A percentile compares a stretch with the other conserved stretches of the same genome.
phyloP scores from a whole-genome alignment of 192 early-diverging fungal species.

The Endogone sp. region DNA sequence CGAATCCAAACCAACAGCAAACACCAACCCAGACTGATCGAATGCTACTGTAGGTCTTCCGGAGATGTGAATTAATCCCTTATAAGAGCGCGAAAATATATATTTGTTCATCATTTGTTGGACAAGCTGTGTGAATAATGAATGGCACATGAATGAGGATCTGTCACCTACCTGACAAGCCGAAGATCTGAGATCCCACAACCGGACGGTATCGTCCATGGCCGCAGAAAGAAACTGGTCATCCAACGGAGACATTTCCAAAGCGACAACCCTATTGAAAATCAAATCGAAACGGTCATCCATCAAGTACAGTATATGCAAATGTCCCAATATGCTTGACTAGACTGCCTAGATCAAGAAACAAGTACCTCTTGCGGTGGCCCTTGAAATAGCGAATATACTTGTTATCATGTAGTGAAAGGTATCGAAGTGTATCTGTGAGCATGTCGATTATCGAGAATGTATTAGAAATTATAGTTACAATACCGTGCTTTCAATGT shows the following conservation, averaged over 20 bases:
- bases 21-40: constrained; percentile 77
- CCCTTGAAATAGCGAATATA: constrained; percentile 92
- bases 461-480: not conserved
- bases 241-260: constrained; percentile 83
- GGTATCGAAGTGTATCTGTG: constrained; percentile 86
- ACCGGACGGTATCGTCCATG: constrained; percentile 66
- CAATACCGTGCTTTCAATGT: not conserved
- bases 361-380: constrained; percentile 61
- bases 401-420: constrained; percentile 93
- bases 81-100: too few relatives aligned
- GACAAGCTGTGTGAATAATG: too few relatives aligned
- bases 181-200: constrained; percentile 80
- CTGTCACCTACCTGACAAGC: constrained; percentile 54
- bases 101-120: too few relatives aligned
- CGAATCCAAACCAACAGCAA: constrained; percentile 60
- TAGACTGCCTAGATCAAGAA: not conserved
- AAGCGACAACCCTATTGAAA: constrained; percentile 55
- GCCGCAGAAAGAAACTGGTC: constrained; percentile 82
- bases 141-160: too few relatives aligned
- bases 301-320: too few relatives aligned
- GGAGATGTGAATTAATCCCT: constrained; percentile 34
- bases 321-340: too few relatives aligned
- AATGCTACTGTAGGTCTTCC: constrained; percentile 59
- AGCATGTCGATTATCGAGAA: not conserved
- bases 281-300: not conserved